Evolutionary conservation across 2,329 filamentous ascomycete genomes (phyloP), one percentile per base, ranked within the genome.

Genomic region (Stagonosporopsis tanaceti): DNA sequence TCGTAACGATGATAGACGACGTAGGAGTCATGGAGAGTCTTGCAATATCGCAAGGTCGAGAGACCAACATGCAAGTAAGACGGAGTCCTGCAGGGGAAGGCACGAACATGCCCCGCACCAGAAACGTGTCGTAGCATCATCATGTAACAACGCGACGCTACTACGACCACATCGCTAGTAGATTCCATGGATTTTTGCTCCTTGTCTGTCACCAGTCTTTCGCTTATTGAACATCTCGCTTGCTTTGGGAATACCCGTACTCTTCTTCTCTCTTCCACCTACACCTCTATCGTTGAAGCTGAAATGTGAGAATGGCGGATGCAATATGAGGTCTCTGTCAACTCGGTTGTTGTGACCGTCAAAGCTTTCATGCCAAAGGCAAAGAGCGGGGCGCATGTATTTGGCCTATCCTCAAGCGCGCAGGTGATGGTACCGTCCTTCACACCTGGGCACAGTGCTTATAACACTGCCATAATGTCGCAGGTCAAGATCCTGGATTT

Each of bases 401-500:
- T 28, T n/a, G 54, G 39, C 17, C 30, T 65, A 6, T 50, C 53
- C 2, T 47, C 58, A 1, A 57, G 54, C 3, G 59, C 71, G 4
- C 56, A 66, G 4, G 63, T 65, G 40, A 39, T 48, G 46, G 4
- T 25, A 6, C 45, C 34, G 5, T 20, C 20, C 7, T 27, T 27
- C 11, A 47, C 24, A 2, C 45, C 45, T 1, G 45, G 45, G 2
- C 14, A 24, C 22, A 27, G 20, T 6, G 45, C 45, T 11, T 40
- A 50, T 24, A 8, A 41, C 4, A 40, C 15, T 32, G 37, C 37
- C 11, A 40, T 34, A 6, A 27, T 39, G 11, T 37, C 47, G 11
- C 37, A 50, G 27, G 27, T 20, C n/a, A 74, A 75, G 55, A 48
- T 76, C 9, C 63, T 73, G 5, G 69, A 72, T 7, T 71, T 65